phyloP scores from a whole-genome alignment of 768 basidiomycete genomes.

The Imleria badia region DNA sequence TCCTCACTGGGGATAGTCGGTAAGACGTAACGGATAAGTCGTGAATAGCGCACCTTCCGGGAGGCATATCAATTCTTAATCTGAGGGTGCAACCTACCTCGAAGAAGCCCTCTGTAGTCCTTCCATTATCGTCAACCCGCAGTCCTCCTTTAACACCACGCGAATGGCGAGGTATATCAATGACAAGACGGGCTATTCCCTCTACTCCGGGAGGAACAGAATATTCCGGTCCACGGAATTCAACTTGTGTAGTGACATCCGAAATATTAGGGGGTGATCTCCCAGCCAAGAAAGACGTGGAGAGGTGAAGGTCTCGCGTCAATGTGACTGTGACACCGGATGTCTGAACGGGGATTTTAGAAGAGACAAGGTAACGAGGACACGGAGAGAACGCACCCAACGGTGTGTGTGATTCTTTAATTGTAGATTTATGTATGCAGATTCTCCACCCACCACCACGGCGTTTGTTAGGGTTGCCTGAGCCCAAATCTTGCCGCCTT shows the following conservation, averaged over 20 bases:
- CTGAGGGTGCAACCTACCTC: constrained; percentile 64
- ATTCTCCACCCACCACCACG: constrained; percentile 64
- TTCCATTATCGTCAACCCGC: constrained; percentile 51
- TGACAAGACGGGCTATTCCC: constrained; percentile 75
- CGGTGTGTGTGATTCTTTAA: constrained; percentile 81
- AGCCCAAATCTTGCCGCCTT: constrained; percentile 78
- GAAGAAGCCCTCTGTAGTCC: constrained; percentile 55
- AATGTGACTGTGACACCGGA: constrained; percentile 62
- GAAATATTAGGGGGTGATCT: constrained; percentile 45
- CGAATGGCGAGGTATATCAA: constrained; percentile 71
- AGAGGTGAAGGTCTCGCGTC: constrained; percentile 58
- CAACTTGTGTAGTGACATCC: constrained; percentile 66
- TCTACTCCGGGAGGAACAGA: constrained; percentile 70
- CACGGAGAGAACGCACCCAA: constrained; percentile 50
- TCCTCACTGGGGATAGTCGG: constrained; percentile 56
- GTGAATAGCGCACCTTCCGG: constrained; percentile 55
- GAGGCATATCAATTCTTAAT: constrained; percentile 61
- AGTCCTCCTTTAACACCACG: constrained; percentile 63
- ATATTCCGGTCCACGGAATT: constrained; percentile 75
- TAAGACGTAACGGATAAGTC: constrained; percentile 6
- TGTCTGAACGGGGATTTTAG: constrained; percentile 47
- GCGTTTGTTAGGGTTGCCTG: constrained; percentile 66
- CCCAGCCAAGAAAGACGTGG: constrained; percentile 31
- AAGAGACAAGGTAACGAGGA: neutral
- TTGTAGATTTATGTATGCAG: constrained; percentile 70